phyloP scores from a whole-genome alignment of 805 yeast species.

The Pichia ethanolica region DNA sequence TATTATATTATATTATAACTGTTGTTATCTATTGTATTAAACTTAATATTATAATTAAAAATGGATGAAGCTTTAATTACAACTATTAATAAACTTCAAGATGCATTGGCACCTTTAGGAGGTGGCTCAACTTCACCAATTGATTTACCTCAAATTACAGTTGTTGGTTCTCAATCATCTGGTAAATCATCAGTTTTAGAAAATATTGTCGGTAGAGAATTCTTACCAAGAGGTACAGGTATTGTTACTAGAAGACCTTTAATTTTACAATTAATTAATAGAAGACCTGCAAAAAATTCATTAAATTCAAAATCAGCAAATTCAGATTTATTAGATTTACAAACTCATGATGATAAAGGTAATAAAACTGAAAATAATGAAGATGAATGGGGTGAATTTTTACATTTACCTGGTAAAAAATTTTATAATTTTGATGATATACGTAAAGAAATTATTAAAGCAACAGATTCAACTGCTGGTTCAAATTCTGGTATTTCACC shows the following conservation, averaged over 20 bases:
- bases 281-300: constrained; percentile 32
- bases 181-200: constrained; percentile 88
- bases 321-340: constrained; percentile 38
- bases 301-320: constrained; percentile 2
- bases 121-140: constrained; percentile 85
- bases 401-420: constrained; percentile 84
- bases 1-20: too few species aligned
- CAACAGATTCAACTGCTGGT: constrained; percentile 79
- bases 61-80: constrained; percentile 78
- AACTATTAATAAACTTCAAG: constrained; percentile 85
- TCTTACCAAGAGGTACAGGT: constrained; percentile 88
- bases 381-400: constrained; percentile 96
- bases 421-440: constrained; percentile 85
- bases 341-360: constrained; percentile 38
- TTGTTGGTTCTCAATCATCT: constrained; percentile 85
- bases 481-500: constrained; percentile 85
- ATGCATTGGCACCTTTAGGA: constrained; percentile 94
- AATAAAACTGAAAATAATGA: constrained; percentile 59
- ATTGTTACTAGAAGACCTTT: constrained; percentile 87
- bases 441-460: constrained; percentile 83
- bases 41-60: too few species aligned
- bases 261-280: constrained; percentile 72
- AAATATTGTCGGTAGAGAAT: constrained; percentile 86
- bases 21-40: too few species aligned
- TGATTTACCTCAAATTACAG: constrained; percentile 91